A percentile compares a stretch with the other conserved stretches of the same genome.
These are phyloP conservation scores for Fraxinus dipetala DNA, from an alignment of 305 asterid species.

Conservation along the genomic window DNA sequence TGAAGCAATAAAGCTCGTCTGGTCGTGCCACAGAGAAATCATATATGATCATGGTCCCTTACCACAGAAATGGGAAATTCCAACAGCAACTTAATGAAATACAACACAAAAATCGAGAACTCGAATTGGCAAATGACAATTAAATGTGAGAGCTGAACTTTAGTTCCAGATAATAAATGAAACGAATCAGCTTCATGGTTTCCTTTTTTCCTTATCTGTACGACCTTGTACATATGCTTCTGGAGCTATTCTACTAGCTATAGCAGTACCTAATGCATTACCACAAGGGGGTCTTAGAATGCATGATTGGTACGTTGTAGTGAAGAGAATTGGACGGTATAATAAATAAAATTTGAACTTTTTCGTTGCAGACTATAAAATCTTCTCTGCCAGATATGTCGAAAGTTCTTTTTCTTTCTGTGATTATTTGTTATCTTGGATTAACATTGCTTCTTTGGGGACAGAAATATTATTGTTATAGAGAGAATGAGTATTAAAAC, in stretches of 20 bases:
- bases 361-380: too few relatives aligned
- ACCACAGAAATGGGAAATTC: slow-evolving; percentile 55
- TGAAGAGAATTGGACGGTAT: neutral
- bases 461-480: too few relatives aligned
- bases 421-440: neutral
- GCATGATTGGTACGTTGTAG: neutral
- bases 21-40: slow-evolving; percentile 82
- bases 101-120: neutral
- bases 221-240: neutral
- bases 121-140: neutral
- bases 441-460: too few relatives aligned
- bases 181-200: neutral
- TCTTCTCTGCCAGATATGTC: neutral
- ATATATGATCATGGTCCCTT: slow-evolving; percentile 68
- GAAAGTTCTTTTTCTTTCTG: neutral
- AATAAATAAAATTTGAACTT: too few relatives aligned
- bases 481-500: too few relatives aligned
- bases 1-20: slow-evolving; percentile 74
- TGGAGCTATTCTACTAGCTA: neutral
- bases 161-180: neutral
- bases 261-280: neutral
- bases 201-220: neutral
- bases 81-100: slow-evolving; percentile 32
- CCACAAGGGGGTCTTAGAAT: neutral
- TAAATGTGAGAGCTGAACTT: neutral